Evolutionary conservation across 371 early-diverging fungal genomes (phyloP).

Genomic region (Rhizopus stolonifer): DNA sequence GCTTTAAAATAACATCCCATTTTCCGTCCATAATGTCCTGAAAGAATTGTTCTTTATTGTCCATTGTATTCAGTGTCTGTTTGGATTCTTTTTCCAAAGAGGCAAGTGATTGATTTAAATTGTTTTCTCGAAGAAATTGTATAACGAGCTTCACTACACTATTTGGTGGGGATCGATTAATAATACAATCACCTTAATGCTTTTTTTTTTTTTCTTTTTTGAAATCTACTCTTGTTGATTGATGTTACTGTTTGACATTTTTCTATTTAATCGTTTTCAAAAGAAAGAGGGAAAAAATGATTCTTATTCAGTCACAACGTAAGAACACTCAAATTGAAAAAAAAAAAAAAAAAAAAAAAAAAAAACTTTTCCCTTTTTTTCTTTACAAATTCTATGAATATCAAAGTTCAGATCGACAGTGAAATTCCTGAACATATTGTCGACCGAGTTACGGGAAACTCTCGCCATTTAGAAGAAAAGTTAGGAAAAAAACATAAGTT

Average conservation of each 20-base stretch:
- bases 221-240: slow-evolving; percentile 63
- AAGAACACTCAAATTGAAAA: too few species aligned
- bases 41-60: slow-evolving; percentile 67
- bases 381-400: slow-evolving; percentile 11
- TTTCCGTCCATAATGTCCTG: slow-evolving; percentile 74
- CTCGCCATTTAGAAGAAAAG: slow-evolving; percentile 37
- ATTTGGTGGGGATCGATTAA: slow-evolving; percentile 1
- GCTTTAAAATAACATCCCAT: slow-evolving; percentile 87
- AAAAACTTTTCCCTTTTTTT: background rate
- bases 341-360: background rate
- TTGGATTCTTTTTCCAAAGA: slow-evolving; percentile 83
- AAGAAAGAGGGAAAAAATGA: background rate
- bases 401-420: slow-evolving; percentile 38
- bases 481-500: slow-evolving; percentile 28
- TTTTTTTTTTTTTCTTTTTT: background rate
- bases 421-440: slow-evolving; percentile 56
- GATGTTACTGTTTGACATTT: slow-evolving; percentile 48
- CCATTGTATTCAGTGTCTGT: slow-evolving; percentile 79
- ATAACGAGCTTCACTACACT: slow-evolving; percentile 84
- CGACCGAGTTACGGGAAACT: slow-evolving; percentile 30
- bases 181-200: too few species aligned
- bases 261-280: background rate
- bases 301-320: background rate
- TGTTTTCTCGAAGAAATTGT: slow-evolving; percentile 91
- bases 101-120: slow-evolving; percentile 67